phyloP scores from a whole-genome alignment of 1,284 basidiomycete genomes.

The Rhodofomes roseus region DNA sequence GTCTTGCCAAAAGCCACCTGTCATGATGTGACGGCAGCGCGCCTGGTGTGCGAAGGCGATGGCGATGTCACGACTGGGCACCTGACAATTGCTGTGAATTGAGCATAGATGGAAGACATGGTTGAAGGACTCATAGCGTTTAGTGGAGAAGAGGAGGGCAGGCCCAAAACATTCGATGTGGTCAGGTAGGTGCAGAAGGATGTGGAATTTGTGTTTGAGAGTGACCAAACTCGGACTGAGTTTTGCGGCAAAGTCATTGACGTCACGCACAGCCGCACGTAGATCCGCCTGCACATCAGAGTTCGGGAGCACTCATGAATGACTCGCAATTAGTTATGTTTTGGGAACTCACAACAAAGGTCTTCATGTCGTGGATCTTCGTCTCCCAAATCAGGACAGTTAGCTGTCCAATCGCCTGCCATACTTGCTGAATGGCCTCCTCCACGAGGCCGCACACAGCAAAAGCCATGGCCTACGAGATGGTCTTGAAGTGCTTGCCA shows the following conservation, averaged over 20 bases:
- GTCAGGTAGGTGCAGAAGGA: conserved; percentile 13
- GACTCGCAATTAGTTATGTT: background rate
- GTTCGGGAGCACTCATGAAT: background rate
- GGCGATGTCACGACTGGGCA: conserved; percentile 17
- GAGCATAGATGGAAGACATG: conserved; percentile 16
- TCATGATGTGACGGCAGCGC: conserved; percentile 9
- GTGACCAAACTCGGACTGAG: conserved; percentile 12
- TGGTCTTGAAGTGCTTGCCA: conserved; percentile 30
- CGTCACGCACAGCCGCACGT: conserved; percentile 16
- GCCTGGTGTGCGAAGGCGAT: conserved; percentile 14
- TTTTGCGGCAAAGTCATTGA: conserved; percentile 7
- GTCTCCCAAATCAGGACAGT: conserved; percentile 27
- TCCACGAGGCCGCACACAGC: conserved; percentile 23
- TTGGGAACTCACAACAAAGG: conserved; percentile 20
- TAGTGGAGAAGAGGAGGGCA: conserved; percentile 17
- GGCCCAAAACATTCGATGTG: conserved; percentile 16
- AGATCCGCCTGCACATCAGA: too few relatives aligned
- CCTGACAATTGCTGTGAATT: conserved; percentile 19
- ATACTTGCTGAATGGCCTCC: conserved; percentile 16
- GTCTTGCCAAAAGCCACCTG: conserved; percentile 16
- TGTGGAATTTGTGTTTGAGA: conserved; percentile 17
- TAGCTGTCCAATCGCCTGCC: conserved; percentile 21
- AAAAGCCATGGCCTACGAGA: conserved; percentile 28
- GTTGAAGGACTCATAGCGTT: conserved; percentile 21
- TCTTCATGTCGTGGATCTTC: conserved; percentile 18